phyloP scores from a whole-genome alignment of 805 yeast genomes.

The Yarrowia alimentaria region DNA sequence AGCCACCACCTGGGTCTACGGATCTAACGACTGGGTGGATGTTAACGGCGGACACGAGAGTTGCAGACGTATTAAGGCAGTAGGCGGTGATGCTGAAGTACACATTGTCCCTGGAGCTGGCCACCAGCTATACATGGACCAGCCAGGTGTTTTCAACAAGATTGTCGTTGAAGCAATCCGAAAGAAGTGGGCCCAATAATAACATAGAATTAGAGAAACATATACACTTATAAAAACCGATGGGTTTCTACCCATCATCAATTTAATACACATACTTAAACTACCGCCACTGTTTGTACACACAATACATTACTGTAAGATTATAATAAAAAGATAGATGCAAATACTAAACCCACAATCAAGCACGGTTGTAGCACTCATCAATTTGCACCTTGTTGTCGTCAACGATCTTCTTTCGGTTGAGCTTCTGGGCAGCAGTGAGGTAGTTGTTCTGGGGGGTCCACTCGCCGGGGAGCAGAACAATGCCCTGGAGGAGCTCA shows the following conservation, averaged over 20 bases:
- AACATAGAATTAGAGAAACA: not conserved
- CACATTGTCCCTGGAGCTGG: constrained; percentile 55
- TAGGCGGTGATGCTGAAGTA: constrained; percentile 37
- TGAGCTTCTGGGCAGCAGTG: constrained; percentile 94
- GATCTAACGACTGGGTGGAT: constrained; percentile 73
- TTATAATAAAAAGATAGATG: constrained; percentile 16
- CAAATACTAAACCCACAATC: not conserved
- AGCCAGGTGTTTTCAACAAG: constrained; percentile 52
- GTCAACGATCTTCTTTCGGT: constrained; percentile 81
- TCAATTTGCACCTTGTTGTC: constrained; percentile 68
- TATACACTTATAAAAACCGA: not conserved
- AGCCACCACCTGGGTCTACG: constrained; percentile 80
- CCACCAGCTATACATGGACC: constrained; percentile 72
- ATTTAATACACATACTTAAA: too few species aligned
- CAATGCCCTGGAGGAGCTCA: constrained; percentile 77
- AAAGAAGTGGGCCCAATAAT: too few species aligned
- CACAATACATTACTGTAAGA: constrained; percentile 21
- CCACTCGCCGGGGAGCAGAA: constrained; percentile 88
- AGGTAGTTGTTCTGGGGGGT: constrained; percentile 94
- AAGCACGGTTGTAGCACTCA: constrained; percentile 49
- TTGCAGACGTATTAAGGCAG: constrained; percentile 33
- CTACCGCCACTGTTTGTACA: too few species aligned
- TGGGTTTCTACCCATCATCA: too few species aligned
- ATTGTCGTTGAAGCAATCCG: constrained; percentile 38
- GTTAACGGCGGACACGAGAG: constrained; percentile 44